Base-by-base conservation (phyloP, 2,329 filamentous ascomycete genomes). In the Calonectria pseudoreteaudii region DNA sequence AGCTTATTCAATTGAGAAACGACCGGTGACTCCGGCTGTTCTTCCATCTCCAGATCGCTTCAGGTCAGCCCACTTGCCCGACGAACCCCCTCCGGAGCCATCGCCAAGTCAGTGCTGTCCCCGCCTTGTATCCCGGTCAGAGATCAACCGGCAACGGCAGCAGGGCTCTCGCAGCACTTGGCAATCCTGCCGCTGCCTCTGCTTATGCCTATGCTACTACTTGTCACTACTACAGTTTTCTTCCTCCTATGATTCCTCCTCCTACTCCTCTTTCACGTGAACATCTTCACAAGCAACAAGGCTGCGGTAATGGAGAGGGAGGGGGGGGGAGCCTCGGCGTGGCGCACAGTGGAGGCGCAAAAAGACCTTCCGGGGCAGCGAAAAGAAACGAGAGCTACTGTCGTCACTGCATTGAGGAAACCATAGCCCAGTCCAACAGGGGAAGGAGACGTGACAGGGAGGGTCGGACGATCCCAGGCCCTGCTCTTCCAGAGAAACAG, bases 381-480 rank as follows among this genome's bases (percentile, higher is more conserved):
- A 18, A 4, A 38, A 50, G 34, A 26, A 41, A 38, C 41, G 56
- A 47, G 44, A 47, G 56, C 56, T 41, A 41, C 36, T 60, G 36
- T 58, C 50, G 52, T 68, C 66, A 60, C 47, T 47, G 36, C 66
- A 44, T 44, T 30, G 14, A 10, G 36, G 18, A 47, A 44, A 31
- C 67, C 44, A 60, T 70, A 11, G 36, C 64, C 64, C 77, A 56
- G 66, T 78, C 76, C 68, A 72, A 73, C 66, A 72, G 75, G 77
- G 75, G 78, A 79, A 76, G 75, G 78, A 75, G 62, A 69, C 34
- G 64, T 73, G 71, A 66, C 58, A 47, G 74, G 62, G 52, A 62
- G 23, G 68, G 69, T 56, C 68, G 66, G 30, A 66, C 28, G 56
- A 77, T 70, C 72, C 75, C 56, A 71, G 75, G 75, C 72, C 73